phyloP scores from a whole-genome alignment of 2,329 filamentous ascomycete species.

The Emmonsiellopsis sp. region DNA sequence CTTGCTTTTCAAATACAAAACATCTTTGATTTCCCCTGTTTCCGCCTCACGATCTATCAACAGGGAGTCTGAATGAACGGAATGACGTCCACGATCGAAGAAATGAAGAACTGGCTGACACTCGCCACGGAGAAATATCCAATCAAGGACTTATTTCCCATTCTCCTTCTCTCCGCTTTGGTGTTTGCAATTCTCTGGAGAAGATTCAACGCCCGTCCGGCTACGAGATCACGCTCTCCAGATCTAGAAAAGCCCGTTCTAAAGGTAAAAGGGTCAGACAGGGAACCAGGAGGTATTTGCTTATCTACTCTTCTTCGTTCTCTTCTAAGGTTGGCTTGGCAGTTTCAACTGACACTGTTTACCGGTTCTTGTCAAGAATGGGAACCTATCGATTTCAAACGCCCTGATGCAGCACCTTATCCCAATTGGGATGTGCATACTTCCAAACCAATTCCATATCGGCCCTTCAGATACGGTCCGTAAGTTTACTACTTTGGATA shows the following conservation, averaged over 20 bases:
- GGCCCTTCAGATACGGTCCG: constrained; percentile 69
- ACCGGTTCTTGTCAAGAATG: constrained; percentile 37
- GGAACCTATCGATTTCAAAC: constrained; percentile 49
- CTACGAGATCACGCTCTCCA: constrained; percentile 23
- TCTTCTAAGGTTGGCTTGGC: background rate
- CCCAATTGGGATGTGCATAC: constrained; percentile 57
- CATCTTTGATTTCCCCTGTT: no score
- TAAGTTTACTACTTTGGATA: constrained; percentile 19
- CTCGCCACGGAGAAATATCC: background rate
- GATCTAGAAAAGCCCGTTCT: constrained; percentile 38
- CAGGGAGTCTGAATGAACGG: background rate
- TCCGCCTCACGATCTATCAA: no score
- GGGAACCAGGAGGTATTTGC: constrained; percentile 39
- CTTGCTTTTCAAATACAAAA: no score
- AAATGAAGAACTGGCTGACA: background rate
- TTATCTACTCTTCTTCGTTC: background rate
- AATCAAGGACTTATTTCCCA: background rate
- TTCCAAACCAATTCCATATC: constrained; percentile 68
- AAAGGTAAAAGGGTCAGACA: constrained; percentile 26
- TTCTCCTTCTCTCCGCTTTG: background rate
- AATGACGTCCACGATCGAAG: background rate
- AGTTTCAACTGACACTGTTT: background rate
- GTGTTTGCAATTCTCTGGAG: background rate
- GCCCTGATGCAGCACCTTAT: constrained; percentile 54
- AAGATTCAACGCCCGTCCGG: background rate